A percentile compares a stretch with the other conserved stretches of the same genome.
Conservation (phyloP, 805 yeast species). For the Yarrowia sp. region DNA sequence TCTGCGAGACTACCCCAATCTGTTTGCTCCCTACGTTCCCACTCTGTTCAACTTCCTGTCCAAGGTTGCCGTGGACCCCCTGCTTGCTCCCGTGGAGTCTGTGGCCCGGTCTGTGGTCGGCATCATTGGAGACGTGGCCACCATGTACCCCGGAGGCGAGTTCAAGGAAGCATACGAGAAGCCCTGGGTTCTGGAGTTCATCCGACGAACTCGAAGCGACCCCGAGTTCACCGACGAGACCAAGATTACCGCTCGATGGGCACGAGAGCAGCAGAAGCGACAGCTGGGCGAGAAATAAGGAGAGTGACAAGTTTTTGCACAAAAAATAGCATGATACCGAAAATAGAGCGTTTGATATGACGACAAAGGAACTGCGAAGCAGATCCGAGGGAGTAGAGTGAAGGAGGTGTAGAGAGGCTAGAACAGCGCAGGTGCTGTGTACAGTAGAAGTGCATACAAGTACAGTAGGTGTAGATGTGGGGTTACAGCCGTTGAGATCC, state of each 20-base stretch:
- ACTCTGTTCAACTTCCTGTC: slow-evolving; percentile 75
- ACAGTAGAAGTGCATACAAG: no score
- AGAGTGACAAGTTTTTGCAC: slow-evolving; percentile 13
- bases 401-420: no score
- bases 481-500: no score
- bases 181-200: slow-evolving; percentile 80
- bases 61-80: slow-evolving; percentile 63
- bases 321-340: slow-evolving; percentile 38
- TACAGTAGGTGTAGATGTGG: no score
- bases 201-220: slow-evolving; percentile 74
- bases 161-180: slow-evolving; percentile 69
- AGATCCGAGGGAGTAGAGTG: no score
- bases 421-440: no score
- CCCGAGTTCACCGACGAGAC: slow-evolving; percentile 68
- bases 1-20: slow-evolving; percentile 69
- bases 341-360: slow-evolving; percentile 28
- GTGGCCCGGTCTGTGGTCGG: slow-evolving; percentile 88
- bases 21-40: slow-evolving; percentile 68
- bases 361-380: neutral
- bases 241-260: slow-evolving; percentile 96
- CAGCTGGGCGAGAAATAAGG: slow-evolving; percentile 43
- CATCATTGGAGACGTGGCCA: slow-evolving; percentile 88
- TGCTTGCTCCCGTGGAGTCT: slow-evolving; percentile 67
- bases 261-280: slow-evolving; percentile 80
- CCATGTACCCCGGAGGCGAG: slow-evolving; percentile 81